These are phyloP conservation scores for Penicillium sp. DNA, from an alignment of 2,329 filamentous ascomycete species.

Conservation along the genomic window DNA sequence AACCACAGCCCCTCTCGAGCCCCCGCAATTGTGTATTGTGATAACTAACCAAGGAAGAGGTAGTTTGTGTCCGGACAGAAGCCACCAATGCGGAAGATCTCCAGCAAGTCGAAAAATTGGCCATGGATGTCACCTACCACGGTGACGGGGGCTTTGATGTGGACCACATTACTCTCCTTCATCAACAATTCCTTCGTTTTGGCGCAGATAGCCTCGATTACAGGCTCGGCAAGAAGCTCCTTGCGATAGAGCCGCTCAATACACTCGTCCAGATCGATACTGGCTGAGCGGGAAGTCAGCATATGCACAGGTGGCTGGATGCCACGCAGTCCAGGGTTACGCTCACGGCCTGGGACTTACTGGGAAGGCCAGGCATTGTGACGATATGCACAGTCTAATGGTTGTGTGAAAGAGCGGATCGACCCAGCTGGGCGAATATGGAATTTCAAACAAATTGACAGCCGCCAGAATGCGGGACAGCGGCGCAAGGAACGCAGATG, in stretches of 20 bases:
- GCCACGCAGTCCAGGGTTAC: background rate
- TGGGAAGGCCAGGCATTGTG: conserved; percentile 47
- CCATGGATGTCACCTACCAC: conserved; percentile 98
- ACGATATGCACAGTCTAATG: conserved; percentile 1
- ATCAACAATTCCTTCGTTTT: conserved; percentile 98
- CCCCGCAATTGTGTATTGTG: background rate
- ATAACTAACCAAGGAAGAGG: conserved; percentile 77
- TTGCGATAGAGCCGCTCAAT: conserved; percentile 96
- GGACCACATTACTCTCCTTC: conserved; percentile 99
- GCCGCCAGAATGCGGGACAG: background rate
- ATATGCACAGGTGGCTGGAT: conserved; percentile 1
- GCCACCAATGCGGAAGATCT: conserved; percentile 98
- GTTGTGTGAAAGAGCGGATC: conserved; percentile 2
- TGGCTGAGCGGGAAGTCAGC: conserved; percentile 57
- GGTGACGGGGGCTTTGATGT: conserved; percentile 91
- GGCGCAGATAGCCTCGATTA: conserved; percentile 98
- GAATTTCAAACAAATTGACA: background rate
- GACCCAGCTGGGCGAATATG: background rate
- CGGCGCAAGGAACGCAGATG: background rate
- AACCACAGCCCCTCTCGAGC: background rate
- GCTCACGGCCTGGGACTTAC: conserved; percentile 31
- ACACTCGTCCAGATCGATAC: conserved; percentile 97
- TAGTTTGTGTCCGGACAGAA: conserved; percentile 98
- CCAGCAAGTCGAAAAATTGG: conserved; percentile 97
- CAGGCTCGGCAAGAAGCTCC: conserved; percentile 92